Evolutionary conservation across 768 basidiomycete species (phyloP).

Genomic region (Aureoboletus auriporus): DNA sequence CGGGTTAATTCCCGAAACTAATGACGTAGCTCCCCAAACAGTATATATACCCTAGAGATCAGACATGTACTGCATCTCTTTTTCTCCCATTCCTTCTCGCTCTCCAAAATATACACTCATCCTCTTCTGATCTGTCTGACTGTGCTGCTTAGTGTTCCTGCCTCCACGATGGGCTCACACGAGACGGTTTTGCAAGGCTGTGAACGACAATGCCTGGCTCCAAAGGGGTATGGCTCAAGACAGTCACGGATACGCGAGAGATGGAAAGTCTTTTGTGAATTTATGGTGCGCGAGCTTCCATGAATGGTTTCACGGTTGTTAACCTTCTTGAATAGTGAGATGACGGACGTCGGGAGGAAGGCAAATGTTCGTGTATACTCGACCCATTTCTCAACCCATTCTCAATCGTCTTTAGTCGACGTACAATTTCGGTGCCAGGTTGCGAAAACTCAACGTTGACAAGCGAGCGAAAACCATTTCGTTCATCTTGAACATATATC

Average conservation of each 20-base stretch:
- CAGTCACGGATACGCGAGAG: conserved; percentile 52
- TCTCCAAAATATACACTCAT: too few relatives aligned
- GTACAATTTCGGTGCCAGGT: conserved; percentile 52
- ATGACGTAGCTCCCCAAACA: too few relatives aligned
- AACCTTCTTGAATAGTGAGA: conserved; percentile 32
- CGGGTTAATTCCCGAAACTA: too few relatives aligned
- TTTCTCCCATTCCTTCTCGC: too few relatives aligned
- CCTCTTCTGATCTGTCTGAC: too few relatives aligned
- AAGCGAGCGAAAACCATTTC: conserved; percentile 25
- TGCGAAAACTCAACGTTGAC: conserved; percentile 65
- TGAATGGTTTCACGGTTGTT: not conserved
- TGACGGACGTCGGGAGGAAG: conserved; percentile 55
- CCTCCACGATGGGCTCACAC: too few relatives aligned
- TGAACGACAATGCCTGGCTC: conserved; percentile 22
- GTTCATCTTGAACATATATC: too few relatives aligned
- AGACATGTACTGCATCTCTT: too few relatives aligned
- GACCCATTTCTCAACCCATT: too few relatives aligned
- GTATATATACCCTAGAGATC: too few relatives aligned
- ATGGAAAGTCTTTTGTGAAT: conserved; percentile 53
- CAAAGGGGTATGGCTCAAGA: conserved; percentile 36
- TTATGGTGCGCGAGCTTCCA: conserved; percentile 53
- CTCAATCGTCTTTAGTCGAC: conserved; percentile 47
- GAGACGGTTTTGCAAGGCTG: conserved; percentile 47
- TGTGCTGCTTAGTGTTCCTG: too few relatives aligned
- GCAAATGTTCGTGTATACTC: conserved; percentile 30